A percentile compares a stretch with the other conserved stretches of the same genome.
These are phyloP conservation scores for Musa itinerans DNA, from an alignment of 176 grass and related monocot species.

Conservation along the genomic window DNA sequence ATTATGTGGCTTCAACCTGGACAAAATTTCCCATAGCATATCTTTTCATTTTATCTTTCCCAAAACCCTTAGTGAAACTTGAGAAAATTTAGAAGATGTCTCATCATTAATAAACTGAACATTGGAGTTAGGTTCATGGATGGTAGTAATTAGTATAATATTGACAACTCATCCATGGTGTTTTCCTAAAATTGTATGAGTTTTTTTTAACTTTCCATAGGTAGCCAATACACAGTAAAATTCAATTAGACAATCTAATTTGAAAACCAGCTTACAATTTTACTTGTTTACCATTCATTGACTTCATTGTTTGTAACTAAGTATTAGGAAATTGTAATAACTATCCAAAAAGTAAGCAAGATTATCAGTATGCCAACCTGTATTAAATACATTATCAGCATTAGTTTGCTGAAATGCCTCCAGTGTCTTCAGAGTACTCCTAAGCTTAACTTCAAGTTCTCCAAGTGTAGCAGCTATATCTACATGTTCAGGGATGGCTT, in stretches of 20 bases:
- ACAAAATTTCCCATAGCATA: too few relatives aligned
- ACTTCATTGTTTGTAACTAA: background rate
- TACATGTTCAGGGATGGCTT: constrained; percentile 36
- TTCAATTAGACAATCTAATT: too few relatives aligned
- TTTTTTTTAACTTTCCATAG: too few relatives aligned
- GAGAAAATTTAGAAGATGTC: background rate
- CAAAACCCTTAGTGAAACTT: background rate
- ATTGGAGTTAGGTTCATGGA: too few relatives aligned
- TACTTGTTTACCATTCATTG: too few relatives aligned
- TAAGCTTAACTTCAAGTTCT: constrained; percentile 69
- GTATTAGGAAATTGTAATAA: constrained; percentile 3
- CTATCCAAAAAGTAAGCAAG: background rate
- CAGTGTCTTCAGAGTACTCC: constrained; percentile 56
- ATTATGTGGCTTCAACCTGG: too few relatives aligned
- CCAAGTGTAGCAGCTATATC: constrained; percentile 47
- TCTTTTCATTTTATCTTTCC: background rate
- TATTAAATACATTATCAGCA: constrained; percentile 95
- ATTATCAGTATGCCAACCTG: constrained; percentile 43
- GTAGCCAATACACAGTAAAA: too few relatives aligned
- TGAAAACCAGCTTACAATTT: too few relatives aligned
- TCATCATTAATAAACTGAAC: background rate
- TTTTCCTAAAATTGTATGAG: too few relatives aligned
- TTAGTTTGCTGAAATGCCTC: constrained; percentile 78
- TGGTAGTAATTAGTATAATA: too few relatives aligned
- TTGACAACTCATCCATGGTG: too few relatives aligned